phyloP scores from a whole-genome alignment of 805 yeast genomes.

The Komagataella mondaviorum region DNA sequence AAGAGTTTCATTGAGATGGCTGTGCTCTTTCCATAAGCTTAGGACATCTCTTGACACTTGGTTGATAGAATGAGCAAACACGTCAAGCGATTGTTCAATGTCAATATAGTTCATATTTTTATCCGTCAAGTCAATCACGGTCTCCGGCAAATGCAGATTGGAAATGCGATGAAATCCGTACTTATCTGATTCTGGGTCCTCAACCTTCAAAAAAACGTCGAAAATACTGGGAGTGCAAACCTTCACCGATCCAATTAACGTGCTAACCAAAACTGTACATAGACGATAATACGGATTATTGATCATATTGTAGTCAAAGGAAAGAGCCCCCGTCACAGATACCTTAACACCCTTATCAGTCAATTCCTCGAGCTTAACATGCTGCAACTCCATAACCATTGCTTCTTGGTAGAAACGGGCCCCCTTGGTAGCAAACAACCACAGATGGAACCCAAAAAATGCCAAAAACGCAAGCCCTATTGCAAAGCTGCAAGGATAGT shows the following conservation, averaged over 20 bases:
- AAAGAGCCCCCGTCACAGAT: neutral
- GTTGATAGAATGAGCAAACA: neutral
- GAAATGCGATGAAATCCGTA: neutral
- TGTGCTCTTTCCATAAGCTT: neutral
- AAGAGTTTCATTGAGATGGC: neutral
- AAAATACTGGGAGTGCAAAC: neutral
- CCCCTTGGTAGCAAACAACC: neutral
- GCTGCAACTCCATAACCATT: neutral
- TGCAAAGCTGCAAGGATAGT: neutral
- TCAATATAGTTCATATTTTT: neutral
- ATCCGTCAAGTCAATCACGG: neutral
- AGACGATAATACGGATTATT: constrained; percentile 1
- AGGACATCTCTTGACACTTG: neutral
- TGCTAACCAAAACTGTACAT: constrained; percentile 1
- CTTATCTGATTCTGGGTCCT: neutral
- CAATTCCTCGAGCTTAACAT: constrained; percentile 1
- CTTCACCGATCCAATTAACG: neutral
- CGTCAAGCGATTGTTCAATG: neutral
- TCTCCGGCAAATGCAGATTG: neutral
- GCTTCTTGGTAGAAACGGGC: neutral
- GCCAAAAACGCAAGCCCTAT: neutral
- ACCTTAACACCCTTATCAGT: constrained; percentile 2
- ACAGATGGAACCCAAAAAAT: neutral
- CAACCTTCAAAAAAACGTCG: neutral
- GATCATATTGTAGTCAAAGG: constrained; percentile 3